Evolutionary conservation across 129 eudicot genomes (phyloP), one percentile per base, ranked within the genome.

Genomic region (Helianthus annuus): DNA sequence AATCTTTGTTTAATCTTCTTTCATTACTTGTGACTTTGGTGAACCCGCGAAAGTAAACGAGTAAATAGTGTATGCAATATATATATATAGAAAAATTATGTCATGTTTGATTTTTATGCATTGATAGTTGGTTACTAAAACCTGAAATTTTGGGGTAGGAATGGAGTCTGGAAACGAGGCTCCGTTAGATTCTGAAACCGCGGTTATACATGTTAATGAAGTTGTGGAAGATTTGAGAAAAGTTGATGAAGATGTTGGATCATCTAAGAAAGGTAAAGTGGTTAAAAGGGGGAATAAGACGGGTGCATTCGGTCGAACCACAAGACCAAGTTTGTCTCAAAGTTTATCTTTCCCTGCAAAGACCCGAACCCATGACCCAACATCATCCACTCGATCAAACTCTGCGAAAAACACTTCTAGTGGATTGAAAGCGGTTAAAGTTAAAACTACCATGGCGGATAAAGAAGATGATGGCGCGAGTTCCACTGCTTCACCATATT

Each of bases 401-500:
- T 69, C 73, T 27, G 67, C 72, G 9, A 68, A 13, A 34, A 83
- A 76, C 74, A 56, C 54, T 34, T 66, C 64, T 17, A 54, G 74
- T 74, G 82, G 68, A 27, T 70, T 81, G 51, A 81, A 79, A 75
- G 61, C 83, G 2, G 49, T 57, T 27, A 19, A 19, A 19, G 22
- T 19, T 27, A 80, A 74, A 79, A 74, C 68, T 64, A 69, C 22
- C 14, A 6, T 62, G 68, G 36, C 76, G 1, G 38, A 65, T n/a
- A 79, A 81, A 75, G 85, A 83, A 24, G 90, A 86, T 14, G 87
- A 89, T 10, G 92, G 75, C 53, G 82, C 77, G 52, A 78, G 69
- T 80, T 81, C 90, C 13, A 71, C 86, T 57, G 82, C 85, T 49
- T 85, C 96, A 48, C 85, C 89, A 96, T 92, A 92, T 48, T 48